Conservation (phyloP, 176 grass and related monocot species). For the Otatea glauca region DNA sequence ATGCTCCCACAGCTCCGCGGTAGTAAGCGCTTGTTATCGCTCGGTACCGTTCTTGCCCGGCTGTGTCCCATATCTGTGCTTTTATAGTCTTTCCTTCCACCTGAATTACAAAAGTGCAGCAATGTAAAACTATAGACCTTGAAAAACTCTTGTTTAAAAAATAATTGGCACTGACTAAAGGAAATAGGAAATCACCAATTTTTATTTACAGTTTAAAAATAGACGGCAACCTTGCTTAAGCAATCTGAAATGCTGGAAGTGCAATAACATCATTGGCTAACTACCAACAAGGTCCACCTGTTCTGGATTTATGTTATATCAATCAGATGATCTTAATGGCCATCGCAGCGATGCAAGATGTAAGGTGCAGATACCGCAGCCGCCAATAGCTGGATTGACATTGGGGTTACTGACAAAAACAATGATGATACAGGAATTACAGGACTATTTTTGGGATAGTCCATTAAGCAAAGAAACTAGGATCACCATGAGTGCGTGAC, state of each 20-base stretch:
- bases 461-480: neutral
- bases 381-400: neutral
- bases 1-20: constrained; percentile 69
- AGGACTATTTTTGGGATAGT: neutral
- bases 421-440: neutral
- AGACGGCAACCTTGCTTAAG: neutral
- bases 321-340: neutral
- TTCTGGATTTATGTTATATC: neutral
- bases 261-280: neutral
- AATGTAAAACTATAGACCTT: neutral
- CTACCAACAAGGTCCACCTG: neutral
- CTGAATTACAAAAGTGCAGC: constrained; percentile 29
- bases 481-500: neutral
- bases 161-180: neutral
- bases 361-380: neutral
- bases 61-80: constrained; percentile 83
- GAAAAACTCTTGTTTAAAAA: neutral
- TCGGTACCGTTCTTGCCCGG: constrained; percentile 71
- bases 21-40: constrained; percentile 89
- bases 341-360: neutral
- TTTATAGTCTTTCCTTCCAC: constrained; percentile 73
- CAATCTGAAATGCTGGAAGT: neutral
- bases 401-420: neutral
- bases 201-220: neutral
- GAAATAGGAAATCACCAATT: neutral